phyloP scores from a whole-genome alignment of 345 rosid species.

The Cardamine occulta region DNA sequence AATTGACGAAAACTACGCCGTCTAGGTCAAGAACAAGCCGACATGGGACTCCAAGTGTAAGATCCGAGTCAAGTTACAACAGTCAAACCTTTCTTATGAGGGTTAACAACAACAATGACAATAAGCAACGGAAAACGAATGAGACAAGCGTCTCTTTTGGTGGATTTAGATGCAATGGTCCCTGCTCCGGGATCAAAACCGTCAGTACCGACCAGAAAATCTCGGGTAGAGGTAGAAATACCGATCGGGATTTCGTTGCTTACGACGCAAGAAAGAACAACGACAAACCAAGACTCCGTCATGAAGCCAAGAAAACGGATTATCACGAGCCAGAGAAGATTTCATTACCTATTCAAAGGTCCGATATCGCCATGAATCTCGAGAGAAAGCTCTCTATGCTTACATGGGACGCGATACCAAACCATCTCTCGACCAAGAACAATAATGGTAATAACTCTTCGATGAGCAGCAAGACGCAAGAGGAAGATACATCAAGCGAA shows the following conservation, averaged over 20 bases:
- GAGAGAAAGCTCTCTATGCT: constrained; percentile 60
- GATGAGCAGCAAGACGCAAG: constrained; percentile 43
- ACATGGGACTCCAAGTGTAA: constrained; percentile 58
- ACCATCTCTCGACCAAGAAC: constrained; percentile 37
- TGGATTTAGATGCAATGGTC: constrained; percentile 65
- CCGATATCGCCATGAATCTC: constrained; percentile 45
- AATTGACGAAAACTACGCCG: constrained; percentile 55
- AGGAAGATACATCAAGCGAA: constrained; percentile 76
- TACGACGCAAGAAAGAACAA: constrained; percentile 43
- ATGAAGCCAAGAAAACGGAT: constrained; percentile 33
- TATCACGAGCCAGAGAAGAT: constrained; percentile 37
- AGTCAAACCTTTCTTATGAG: constrained; percentile 63
- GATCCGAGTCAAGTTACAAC: constrained; percentile 72
- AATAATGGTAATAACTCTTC: constrained; percentile 48
- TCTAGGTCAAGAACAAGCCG: constrained; percentile 43
- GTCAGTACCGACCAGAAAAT: constrained; percentile 51
- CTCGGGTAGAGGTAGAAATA: constrained; percentile 21
- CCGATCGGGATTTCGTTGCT: constrained; percentile 31
- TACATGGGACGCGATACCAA: constrained; percentile 54
- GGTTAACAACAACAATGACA: constrained; percentile 40
- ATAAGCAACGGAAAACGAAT: constrained; percentile 49
- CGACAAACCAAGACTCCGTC: constrained; percentile 31
- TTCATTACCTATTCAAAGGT: constrained; percentile 58
- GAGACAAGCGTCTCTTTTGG: constrained; percentile 55
- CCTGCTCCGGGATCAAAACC: constrained; percentile 62